Evolutionary conservation across 768 basidiomycete species (phyloP).

Genomic region (Mycena rebaudengoi): DNA sequence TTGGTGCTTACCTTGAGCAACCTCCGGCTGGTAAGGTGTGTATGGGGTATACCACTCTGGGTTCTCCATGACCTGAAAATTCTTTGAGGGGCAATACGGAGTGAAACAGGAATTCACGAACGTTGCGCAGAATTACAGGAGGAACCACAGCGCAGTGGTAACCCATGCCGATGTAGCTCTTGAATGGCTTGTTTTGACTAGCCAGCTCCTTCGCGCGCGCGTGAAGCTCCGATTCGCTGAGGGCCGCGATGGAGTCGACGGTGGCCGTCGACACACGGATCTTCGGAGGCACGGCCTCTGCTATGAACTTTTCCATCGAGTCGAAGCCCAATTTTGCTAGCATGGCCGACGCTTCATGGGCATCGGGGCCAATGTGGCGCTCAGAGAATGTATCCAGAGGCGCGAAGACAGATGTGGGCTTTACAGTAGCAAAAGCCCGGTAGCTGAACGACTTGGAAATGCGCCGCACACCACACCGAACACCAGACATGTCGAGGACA

Average conservation of each 20-base stretch:
- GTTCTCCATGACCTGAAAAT: constrained; percentile 83
- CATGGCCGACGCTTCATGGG: constrained; percentile 83
- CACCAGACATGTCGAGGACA: constrained; percentile 32
- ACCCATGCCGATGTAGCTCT: constrained; percentile 98
- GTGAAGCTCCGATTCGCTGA: constrained; percentile 89
- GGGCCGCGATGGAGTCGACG: constrained; percentile 74
- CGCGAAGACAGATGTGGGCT: constrained; percentile 71
- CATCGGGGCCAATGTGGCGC: constrained; percentile 93
- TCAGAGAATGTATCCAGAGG: constrained; percentile 90
- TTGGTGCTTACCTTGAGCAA: constrained; percentile 83
- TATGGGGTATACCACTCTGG: constrained; percentile 99
- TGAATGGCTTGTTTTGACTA: constrained; percentile 80
- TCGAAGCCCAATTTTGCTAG: constrained; percentile 84
- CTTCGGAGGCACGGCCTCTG: constrained; percentile 79
- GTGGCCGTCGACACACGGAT: constrained; percentile 74
- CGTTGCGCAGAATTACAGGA: constrained; percentile 94
- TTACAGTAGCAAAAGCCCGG: constrained; percentile 67
- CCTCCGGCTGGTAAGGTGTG: constrained; percentile 96
- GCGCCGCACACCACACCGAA: constrained; percentile 24
- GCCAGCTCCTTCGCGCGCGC: constrained; percentile 79
- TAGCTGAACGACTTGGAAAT: constrained; percentile 26
- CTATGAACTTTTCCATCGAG: constrained; percentile 89
- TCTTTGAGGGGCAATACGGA: not conserved
- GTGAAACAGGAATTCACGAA: constrained; percentile 42
- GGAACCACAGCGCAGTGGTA: constrained; percentile 96